These are phyloP conservation scores for Malassezia dermatis DNA, from an alignment of 1,284 basidiomycete genomes.

Conservation along the genomic window DNA sequence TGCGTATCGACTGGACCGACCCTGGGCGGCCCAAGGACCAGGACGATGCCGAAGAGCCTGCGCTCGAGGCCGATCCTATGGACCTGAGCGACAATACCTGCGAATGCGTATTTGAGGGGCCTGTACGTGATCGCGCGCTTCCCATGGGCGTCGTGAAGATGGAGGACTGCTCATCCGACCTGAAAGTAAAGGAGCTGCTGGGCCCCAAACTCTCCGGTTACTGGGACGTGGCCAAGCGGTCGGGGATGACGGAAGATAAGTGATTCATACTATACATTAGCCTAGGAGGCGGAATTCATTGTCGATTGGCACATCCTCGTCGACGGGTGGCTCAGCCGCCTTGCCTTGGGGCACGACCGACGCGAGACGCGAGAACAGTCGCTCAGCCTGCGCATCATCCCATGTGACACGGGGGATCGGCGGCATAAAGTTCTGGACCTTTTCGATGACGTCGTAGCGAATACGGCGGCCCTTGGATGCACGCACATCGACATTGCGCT, in stretches of 20 bases:
- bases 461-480: constrained; percentile 42
- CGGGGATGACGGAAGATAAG: neutral
- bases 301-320: neutral
- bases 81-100: constrained; percentile 74
- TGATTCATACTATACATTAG: constrained; percentile 3
- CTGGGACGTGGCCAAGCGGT: constrained; percentile 82
- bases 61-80: constrained; percentile 35
- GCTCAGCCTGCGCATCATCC: constrained; percentile 32
- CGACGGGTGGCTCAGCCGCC: neutral
- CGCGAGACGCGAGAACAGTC: constrained; percentile 35
- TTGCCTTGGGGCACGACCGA: neutral
- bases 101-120: constrained; percentile 84
- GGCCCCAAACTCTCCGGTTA: constrained; percentile 72
- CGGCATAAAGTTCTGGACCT: constrained; percentile 46
- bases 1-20: constrained; percentile 89
- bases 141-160: constrained; percentile 55
- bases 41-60: constrained; percentile 31
- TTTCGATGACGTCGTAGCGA: constrained; percentile 42
- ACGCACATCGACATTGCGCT: constrained; percentile 30
- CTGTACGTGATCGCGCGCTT: constrained; percentile 60
- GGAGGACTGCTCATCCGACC: constrained; percentile 64
- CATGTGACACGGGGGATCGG: constrained; percentile 31
- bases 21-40: constrained; percentile 61
- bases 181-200: constrained; percentile 69
- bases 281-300: constrained; percentile 14